Evolutionary conservation across 2,329 filamentous ascomycete species (phyloP), one percentile per base, ranked within the genome.

Genomic region (Fusarium dimerum): DNA sequence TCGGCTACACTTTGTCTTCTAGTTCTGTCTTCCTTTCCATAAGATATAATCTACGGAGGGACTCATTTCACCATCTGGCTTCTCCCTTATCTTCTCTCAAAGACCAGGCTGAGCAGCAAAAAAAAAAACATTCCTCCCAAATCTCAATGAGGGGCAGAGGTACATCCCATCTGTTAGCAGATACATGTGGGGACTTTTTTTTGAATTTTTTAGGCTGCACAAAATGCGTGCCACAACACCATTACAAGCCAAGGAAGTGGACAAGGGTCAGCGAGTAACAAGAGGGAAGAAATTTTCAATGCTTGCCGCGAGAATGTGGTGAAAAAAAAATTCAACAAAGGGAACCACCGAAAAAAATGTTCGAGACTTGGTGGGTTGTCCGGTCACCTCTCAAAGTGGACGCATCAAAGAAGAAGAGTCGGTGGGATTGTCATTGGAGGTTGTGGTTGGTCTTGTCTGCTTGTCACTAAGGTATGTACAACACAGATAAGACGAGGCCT

Each of bases 131-230:
- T 26, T 26, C 20, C 20, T 26, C 20, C 20, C 20, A 26, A 26
- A 26, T 26, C 36, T 40, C 42, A 34, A 9, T 13, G 34, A 51
- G 52, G 51, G 20, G 20, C 20, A 41, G 47, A 52, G 61, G 57
- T 68, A 70, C 68, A 60, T 64, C 45, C 15, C 38, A 55, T 55
- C 54, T 69, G 68, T 58, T 68, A 69, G 62, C 41, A 58, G 57
- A 44, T 66, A 66, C 60, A 34, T 66, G 62, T 51, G 58, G 64
- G 55, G 61, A 53, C 54, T 32, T 56, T 56, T 56, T 47, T 46
- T 29, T 6, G 9, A 54, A 47, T 57, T 39, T 53, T 54, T 54
- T 56, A 47, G 50, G 57, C 18, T 16, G 13, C 16, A 13, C n/a
- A 12, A 20, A 49, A 55, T 48, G 45, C 9, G 32, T 50, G 49